Percentiles rank a stretch among this genome's conserved stretches.
Conservation (phyloP, 768 basidiomycete genomes). For the Mycena indigotica region DNA sequence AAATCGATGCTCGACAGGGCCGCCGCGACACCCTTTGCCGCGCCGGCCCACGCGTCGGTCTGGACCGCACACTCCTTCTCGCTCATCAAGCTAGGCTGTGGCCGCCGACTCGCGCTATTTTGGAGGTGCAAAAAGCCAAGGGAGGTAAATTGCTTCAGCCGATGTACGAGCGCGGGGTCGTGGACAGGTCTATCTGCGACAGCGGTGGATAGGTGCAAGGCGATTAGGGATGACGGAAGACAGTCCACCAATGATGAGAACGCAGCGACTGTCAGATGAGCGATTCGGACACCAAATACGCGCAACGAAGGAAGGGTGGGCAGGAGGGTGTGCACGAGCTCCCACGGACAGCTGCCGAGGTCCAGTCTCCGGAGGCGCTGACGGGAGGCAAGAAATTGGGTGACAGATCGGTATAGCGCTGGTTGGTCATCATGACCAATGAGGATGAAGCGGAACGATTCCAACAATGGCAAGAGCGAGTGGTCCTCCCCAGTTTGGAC, state of each 20-base stretch:
- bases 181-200: slow-evolving; percentile 57
- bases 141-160: slow-evolving; percentile 50
- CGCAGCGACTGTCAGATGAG: slow-evolving; percentile 44
- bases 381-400: slow-evolving; percentile 53
- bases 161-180: slow-evolving; percentile 47
- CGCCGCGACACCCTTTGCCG: slow-evolving; percentile 52
- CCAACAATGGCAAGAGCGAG: slow-evolving; percentile 63
- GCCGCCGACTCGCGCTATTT: slow-evolving; percentile 47
- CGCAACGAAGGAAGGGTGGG: slow-evolving; percentile 54
- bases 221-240: slow-evolving; percentile 51
- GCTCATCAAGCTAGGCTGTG: slow-evolving; percentile 57
- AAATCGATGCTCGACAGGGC: slow-evolving; percentile 60
- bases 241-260: slow-evolving; percentile 41
- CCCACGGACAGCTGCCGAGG: slow-evolving; percentile 68
- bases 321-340: slow-evolving; percentile 52
- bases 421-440: slow-evolving; percentile 64
- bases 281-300: slow-evolving; percentile 60
- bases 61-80: slow-evolving; percentile 62
- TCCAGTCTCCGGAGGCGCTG: slow-evolving; percentile 56
- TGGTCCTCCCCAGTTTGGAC: slow-evolving; percentile 48
- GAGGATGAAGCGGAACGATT: slow-evolving; percentile 63
- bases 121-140: slow-evolving; percentile 66
- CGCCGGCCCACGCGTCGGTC: slow-evolving; percentile 56
- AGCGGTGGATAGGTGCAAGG: slow-evolving; percentile 53
- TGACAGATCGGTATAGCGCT: slow-evolving; percentile 54